Evolutionary conservation across 2,329 filamentous ascomycete species (phyloP).

Genomic region (Fusarium euwallaceae): DNA sequence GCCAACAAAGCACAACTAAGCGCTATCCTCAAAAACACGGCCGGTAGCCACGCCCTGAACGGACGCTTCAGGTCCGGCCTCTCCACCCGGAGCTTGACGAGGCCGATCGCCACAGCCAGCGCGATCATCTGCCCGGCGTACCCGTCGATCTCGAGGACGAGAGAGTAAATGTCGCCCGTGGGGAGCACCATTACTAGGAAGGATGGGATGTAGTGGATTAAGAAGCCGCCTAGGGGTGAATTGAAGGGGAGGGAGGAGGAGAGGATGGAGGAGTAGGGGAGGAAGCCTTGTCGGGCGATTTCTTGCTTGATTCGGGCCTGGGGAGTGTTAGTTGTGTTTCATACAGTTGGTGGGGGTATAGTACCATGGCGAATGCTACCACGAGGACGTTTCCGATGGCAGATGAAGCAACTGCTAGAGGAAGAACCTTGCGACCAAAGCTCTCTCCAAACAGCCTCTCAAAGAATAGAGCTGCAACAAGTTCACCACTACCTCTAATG

Average conservation of each 20-base stretch:
- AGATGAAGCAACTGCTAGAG: slow-evolving; percentile 75
- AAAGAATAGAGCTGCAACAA: slow-evolving; percentile 78
- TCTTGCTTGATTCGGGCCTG: slow-evolving; percentile 79
- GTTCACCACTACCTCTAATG: slow-evolving; percentile 74
- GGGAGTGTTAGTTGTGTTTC: slow-evolving; percentile 16
- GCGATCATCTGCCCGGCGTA: slow-evolving; percentile 74
- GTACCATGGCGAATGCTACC: slow-evolving; percentile 76
- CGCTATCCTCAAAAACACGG: slow-evolving; percentile 67
- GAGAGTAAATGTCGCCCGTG: slow-evolving; percentile 75
- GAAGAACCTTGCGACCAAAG: slow-evolving; percentile 69
- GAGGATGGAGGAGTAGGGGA: slow-evolving; percentile 72
- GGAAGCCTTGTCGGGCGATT: slow-evolving; percentile 77
- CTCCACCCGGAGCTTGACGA: slow-evolving; percentile 71
- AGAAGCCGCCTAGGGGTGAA: slow-evolving; percentile 75
- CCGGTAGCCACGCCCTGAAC: slow-evolving; percentile 74
- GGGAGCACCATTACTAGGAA: slow-evolving; percentile 75
- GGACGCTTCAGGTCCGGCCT: slow-evolving; percentile 72
- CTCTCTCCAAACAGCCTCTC: slow-evolving; percentile 71
- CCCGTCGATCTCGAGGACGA: slow-evolving; percentile 79
- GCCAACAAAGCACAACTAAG: slow-evolving; percentile 68
- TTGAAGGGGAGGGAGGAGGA: slow-evolving; percentile 76
- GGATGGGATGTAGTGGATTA: slow-evolving; percentile 78
- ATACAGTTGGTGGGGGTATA: background rate
- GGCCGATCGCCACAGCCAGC: slow-evolving; percentile 68
- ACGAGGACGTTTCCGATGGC: slow-evolving; percentile 81